Percentiles rank a stretch among this genome's conserved stretches.
These are phyloP conservation scores for Solanum medicagineum DNA, from an alignment of 257 asterid species.

Conservation along the genomic window DNA sequence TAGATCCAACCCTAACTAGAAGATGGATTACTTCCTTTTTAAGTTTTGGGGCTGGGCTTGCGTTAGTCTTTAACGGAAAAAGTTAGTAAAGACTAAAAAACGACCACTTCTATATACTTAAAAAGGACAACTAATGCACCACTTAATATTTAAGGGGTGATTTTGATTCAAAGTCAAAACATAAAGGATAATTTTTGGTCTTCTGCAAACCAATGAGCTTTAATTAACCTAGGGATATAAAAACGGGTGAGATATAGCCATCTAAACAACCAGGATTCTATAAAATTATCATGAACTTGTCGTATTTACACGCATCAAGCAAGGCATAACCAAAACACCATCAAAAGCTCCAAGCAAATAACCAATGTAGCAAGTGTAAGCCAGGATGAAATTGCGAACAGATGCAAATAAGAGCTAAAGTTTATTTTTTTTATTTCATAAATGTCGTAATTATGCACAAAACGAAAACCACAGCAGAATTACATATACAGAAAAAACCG, in stretches of 20 bases:
- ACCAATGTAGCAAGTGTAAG: not conserved
- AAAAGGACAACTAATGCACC: not conserved
- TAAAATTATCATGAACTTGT: not conserved
- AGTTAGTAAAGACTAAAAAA: not conserved
- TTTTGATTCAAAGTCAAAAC: not conserved
- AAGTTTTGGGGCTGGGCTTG: not conserved
- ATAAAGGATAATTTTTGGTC: not conserved
- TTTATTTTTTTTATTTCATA: not conserved
- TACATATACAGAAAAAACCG: not conserved
- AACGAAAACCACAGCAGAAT: not conserved
- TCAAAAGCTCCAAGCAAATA: not conserved
- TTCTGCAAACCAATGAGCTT: not conserved
- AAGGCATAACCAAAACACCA: not conserved
- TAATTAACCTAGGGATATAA: not conserved
- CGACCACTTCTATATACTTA: not conserved
- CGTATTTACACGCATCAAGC: not conserved
- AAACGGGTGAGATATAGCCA: not conserved
- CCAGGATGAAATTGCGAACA: not conserved
- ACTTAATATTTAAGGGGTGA: not conserved
- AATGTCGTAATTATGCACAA: not conserved
- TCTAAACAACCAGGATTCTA: not conserved
- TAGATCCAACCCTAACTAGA: not conserved
- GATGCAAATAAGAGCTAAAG: not conserved
- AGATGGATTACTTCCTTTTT: not conserved
- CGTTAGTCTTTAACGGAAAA: not conserved